phyloP scores from a whole-genome alignment of 306 rosid species.

The Cucumis hystrix region DNA sequence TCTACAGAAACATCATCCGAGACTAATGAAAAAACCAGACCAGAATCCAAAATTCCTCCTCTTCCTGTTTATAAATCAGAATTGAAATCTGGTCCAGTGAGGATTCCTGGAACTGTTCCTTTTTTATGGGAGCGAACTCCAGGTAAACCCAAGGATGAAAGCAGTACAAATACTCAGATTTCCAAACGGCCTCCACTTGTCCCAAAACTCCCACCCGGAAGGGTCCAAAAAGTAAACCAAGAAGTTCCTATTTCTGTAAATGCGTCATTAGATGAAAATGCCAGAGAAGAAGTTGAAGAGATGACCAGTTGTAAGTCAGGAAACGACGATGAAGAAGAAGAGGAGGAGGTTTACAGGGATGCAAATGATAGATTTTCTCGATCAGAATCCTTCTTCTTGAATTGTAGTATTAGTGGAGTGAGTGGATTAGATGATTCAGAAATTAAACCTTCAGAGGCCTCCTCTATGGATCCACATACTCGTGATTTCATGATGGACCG shows the following conservation, averaged over 20 bases:
- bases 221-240: conserved; percentile 26
- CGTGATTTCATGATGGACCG: conserved; percentile 76
- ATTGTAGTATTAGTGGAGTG: conserved; percentile 55
- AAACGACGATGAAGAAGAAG: conserved; percentile 3
- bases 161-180: conserved; percentile 10
- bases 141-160: conserved; percentile 70
- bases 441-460: conserved; percentile 24
- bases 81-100: conserved; percentile 62
- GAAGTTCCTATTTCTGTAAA: conserved; percentile 21
- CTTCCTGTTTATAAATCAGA: conserved; percentile 59
- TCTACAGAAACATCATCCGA: conserved; percentile 24
- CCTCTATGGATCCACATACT: conserved; percentile 37
- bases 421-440: conserved; percentile 56
- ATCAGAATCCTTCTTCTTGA: conserved; percentile 56
- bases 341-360: conserved; percentile 45
- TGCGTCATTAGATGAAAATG: conserved; percentile 10
- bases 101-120: conserved; percentile 70
- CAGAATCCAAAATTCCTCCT: conserved; percentile 30
- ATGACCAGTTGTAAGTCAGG: conserved; percentile 9
- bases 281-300: conserved; percentile 13
- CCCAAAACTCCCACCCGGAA: conserved; percentile 71
- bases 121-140: conserved; percentile 82
- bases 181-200: conserved; percentile 18
- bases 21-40: conserved; percentile 24
- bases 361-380: conserved; percentile 67